phyloP scores from a whole-genome alignment of 805 yeast genomes.

The Groenewaldozyma salmanticensis region DNA sequence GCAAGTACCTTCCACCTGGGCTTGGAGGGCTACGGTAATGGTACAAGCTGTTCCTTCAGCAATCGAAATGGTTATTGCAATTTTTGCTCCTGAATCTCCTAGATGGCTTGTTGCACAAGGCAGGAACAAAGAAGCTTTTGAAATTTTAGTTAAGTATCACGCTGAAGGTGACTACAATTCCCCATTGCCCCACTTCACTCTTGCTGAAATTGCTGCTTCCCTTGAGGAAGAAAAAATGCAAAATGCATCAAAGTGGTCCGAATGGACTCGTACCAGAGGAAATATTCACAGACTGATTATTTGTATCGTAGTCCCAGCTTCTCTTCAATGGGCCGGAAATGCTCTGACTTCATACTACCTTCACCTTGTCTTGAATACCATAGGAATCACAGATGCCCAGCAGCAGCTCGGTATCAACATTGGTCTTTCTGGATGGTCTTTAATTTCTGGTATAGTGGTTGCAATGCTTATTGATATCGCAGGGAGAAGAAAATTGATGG shows the following conservation, averaged over 20 bases:
- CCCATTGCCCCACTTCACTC: slow-evolving; percentile 8
- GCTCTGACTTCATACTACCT: slow-evolving; percentile 32
- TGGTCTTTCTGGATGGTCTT: slow-evolving; percentile 13
- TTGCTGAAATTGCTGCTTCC: slow-evolving; percentile 10
- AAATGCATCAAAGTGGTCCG: no score
- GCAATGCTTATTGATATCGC: background rate
- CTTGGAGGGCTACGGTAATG: slow-evolving; percentile 73
- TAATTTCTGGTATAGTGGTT: background rate
- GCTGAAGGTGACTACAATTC: slow-evolving; percentile 6
- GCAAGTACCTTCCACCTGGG: slow-evolving; percentile 30
- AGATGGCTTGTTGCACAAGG: slow-evolving; percentile 62
- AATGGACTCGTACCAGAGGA: no score
- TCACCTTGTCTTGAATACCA: slow-evolving; percentile 39
- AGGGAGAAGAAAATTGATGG: slow-evolving; percentile 4
- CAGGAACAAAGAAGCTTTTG: slow-evolving; percentile 46
- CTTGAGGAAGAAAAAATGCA: slow-evolving; percentile 9
- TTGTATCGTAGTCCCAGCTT: slow-evolving; percentile 6
- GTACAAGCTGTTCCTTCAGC: slow-evolving; percentile 56
- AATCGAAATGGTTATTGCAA: slow-evolving; percentile 37
- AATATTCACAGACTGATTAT: slow-evolving; percentile 5
- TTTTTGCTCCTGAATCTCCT: slow-evolving; percentile 81
- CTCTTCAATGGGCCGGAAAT: slow-evolving; percentile 12
- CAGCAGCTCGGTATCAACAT: slow-evolving; percentile 8
- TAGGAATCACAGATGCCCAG: slow-evolving; percentile 36
- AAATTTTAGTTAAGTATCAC: slow-evolving; percentile 20